Evolutionary conservation across 208 protist species (phyloP).

Genomic region (Wallacemonas sp.): DNA sequence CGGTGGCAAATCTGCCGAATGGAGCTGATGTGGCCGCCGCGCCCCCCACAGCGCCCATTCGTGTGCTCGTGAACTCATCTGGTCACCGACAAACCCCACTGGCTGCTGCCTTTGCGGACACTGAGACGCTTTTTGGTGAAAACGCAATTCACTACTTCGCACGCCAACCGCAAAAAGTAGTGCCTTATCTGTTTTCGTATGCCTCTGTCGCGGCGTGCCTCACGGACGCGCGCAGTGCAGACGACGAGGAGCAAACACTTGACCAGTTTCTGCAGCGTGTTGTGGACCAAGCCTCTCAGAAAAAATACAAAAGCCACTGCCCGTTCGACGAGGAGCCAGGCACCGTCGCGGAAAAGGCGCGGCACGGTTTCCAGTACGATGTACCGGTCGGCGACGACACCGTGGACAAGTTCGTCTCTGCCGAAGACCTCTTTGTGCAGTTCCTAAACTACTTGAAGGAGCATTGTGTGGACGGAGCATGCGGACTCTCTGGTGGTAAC

Average conservation of each 20-base stretch:
- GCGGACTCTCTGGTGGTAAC: slow-evolving; percentile 40
- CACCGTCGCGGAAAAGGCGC: slow-evolving; percentile 16
- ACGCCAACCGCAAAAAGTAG: slow-evolving; percentile 67
- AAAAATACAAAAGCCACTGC: slow-evolving; percentile 65
- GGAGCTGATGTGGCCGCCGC: not conserved
- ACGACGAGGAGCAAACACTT: slow-evolving; percentile 21
- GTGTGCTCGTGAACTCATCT: slow-evolving; percentile 73
- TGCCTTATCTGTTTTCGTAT: slow-evolving; percentile 81
- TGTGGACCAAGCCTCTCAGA: slow-evolving; percentile 43
- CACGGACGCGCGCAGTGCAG: slow-evolving; percentile 14
- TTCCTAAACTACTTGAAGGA: slow-evolving; percentile 88
- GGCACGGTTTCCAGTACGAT: slow-evolving; percentile 55
- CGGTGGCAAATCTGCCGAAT: slow-evolving; percentile 48
- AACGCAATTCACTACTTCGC: slow-evolving; percentile 66
- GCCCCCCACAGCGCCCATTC: slow-evolving; percentile 31
- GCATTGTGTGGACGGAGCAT: slow-evolving; percentile 74
- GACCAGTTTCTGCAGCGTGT: slow-evolving; percentile 24
- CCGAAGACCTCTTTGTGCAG: slow-evolving; percentile 71
- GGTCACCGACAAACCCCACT: slow-evolving; percentile 77
- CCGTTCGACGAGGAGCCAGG: slow-evolving; percentile 26
- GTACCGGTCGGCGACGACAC: slow-evolving; percentile 27
- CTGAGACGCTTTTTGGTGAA: slow-evolving; percentile 81
- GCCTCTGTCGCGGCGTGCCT: slow-evolving; percentile 55
- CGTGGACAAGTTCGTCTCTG: slow-evolving; percentile 49
- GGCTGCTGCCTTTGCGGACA: slow-evolving; percentile 66